Evolutionary conservation across 345 rosid species (phyloP), one percentile per base, ranked within the genome.

Genomic region (Sonneratia caseolaris): DNA sequence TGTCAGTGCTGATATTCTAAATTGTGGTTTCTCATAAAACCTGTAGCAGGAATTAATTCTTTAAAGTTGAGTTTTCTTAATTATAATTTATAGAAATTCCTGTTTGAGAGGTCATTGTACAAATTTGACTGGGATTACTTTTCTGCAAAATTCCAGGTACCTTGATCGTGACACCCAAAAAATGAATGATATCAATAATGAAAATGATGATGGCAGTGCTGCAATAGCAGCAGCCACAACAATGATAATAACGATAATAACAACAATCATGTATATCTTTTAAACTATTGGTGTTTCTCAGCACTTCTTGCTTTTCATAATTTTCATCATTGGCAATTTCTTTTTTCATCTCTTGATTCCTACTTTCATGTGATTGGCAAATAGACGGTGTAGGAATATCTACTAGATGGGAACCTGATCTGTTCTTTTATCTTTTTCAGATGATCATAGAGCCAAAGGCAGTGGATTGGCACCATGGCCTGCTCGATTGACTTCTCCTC

Each of bases 401-500:
- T 62, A 13, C 38, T 57, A 22, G n/a, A 0, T 8, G 12, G 32
- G 21, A 47, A 56, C 16, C n/a, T 37, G 27, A 55, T 64, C 24
- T 22, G 3, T 72, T 35, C 62, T 49, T 47, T 37, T 78, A 59
- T 67, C 70, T 79, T 53, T 48, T 47, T 78, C 81, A 92, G 99
- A 86, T 82, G 90, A 86, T 75, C 97, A 92, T 27, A 82, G 73
- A 77, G 86, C 80, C 37, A 83, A 85, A 79, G 99, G 97, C 65
- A 91, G 97, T 82, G 98, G 90, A 43, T 86, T 95, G 85, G 92
- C 96, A 72, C 97, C 99, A 43, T 95, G 99, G 99, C 99, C 99
- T 21, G 90, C 97, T 74, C 86, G 98, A 70, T 71, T 87, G 82
- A 92, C 87, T 55, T 73, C 94, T 69, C 85, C 97, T 73, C 88